Conservation (phyloP, 495 filamentous ascomycete genomes). For the Cercophora newfieldiana region DNA sequence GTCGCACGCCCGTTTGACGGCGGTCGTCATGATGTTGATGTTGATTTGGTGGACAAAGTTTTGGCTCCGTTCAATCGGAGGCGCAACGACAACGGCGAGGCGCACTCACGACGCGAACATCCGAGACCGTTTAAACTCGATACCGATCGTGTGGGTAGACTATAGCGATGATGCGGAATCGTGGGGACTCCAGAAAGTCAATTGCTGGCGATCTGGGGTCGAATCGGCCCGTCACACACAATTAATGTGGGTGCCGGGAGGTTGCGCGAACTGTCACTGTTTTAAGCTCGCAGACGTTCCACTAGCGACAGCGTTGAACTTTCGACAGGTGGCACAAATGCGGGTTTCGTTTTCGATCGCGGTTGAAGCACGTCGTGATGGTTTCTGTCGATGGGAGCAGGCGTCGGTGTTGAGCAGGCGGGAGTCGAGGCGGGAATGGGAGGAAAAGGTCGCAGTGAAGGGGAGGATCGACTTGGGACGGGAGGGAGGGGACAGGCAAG, state of each 20-base stretch:
- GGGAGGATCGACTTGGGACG: constrained; percentile 17
- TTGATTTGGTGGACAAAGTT: constrained; percentile 16
- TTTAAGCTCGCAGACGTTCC: not conserved
- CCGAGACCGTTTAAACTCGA: constrained; percentile 24
- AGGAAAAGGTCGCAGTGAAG: constrained; percentile 20
- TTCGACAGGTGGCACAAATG: not conserved
- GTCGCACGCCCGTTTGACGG: constrained; percentile 72
- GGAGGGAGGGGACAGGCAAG: constrained; percentile 12
- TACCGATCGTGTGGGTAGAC: constrained; percentile 21
- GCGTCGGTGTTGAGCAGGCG: not conserved
- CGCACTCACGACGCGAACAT: constrained; percentile 29
- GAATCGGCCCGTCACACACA: constrained; percentile 35
- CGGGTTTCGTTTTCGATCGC: not conserved
- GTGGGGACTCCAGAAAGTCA: constrained; percentile 37
- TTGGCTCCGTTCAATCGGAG: constrained; percentile 17
- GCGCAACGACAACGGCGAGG: constrained; percentile 26
- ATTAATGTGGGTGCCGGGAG: constrained; percentile 23
- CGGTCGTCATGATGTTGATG: constrained; percentile 46
- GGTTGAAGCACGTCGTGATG: not conserved
- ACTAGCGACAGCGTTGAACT: not conserved
- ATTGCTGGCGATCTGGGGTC: constrained; percentile 31
- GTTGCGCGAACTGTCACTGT: constrained; percentile 16
- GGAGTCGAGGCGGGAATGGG: constrained; percentile 14
- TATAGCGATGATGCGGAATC: constrained; percentile 27
- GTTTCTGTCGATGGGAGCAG: not conserved